These are phyloP conservation scores for Botrytis elliptica DNA, from an alignment of 2,329 filamentous ascomycete species.

Conservation along the genomic window DNA sequence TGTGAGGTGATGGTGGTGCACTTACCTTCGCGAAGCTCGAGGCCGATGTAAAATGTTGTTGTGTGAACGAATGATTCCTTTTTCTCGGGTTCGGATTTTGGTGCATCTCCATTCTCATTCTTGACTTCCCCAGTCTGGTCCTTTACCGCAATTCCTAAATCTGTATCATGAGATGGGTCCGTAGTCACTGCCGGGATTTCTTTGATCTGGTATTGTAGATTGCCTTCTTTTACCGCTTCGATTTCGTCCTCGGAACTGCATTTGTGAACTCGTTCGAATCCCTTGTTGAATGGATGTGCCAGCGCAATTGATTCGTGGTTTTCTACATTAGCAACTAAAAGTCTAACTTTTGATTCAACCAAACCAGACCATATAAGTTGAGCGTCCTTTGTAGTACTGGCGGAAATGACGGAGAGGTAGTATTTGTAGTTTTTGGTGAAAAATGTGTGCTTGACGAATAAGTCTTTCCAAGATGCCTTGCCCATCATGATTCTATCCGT, in stretches of 20 bases:
- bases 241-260: constrained; percentile 63
- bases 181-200: constrained; percentile 37
- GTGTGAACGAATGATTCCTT: constrained; percentile 63
- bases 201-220: constrained; percentile 55
- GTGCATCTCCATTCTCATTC: constrained; percentile 35
- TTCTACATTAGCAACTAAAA: constrained; percentile 81
- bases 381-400: constrained; percentile 78
- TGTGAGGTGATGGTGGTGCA: constrained; percentile 11
- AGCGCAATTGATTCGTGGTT: constrained; percentile 75
- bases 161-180: constrained; percentile 45
- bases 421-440: constrained; percentile 94
- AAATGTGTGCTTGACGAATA: constrained; percentile 89
- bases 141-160: constrained; percentile 44
- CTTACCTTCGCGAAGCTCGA: constrained; percentile 75
- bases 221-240: constrained; percentile 61
- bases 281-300: constrained; percentile 90
- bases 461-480: constrained; percentile 76
- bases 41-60: constrained; percentile 89
- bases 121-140: constrained; percentile 39
- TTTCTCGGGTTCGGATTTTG: constrained; percentile 38
- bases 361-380: constrained; percentile 87
- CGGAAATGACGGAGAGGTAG: constrained; percentile 84
- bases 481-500: constrained; percentile 76
- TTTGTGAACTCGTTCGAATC: constrained; percentile 78
- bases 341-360: constrained; percentile 88